Evolutionary conservation across 805 yeast genomes (phyloP), one percentile per base, ranked within the genome.

Genomic region (Danielia oregonensis): DNA sequence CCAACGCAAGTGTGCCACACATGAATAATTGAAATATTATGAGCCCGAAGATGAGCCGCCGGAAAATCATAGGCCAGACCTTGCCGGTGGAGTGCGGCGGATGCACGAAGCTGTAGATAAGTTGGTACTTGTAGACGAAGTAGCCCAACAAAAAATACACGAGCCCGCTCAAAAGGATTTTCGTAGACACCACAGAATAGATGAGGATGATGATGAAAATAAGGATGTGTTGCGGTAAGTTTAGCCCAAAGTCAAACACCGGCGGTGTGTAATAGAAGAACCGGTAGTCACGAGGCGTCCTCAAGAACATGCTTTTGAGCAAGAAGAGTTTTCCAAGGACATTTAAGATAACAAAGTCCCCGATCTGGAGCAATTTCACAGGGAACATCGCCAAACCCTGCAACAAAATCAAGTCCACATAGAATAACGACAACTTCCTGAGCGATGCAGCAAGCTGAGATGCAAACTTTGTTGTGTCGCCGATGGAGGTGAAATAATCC

Each of bases 331-430:
- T 61, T 12, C 66, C 64, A 11, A 65, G 34, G 17, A 63, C 46
- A 58, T 72, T 70, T 11, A 75, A 49, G 16, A 70, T 46, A 4
- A 68, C 61, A 23, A 77, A 60, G 51, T 77, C 82, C 13, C 80
- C 78, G 26, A 72, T 57, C 50, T 78, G 82, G 10, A 76, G 57
- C 26, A 76, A 58, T 35, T 74, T 68, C 27, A 76, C 72, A 4
- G 82, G 82, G 45, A 76, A 74, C 79, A 78, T 74, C 1, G 78
- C 78, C 33, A 78, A 48, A 0, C 88, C 93, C 55, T 84, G 93
- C 37, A 83, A 68, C 15, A 83, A 63, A 39, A 83, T 82, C 57
- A 76, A 65, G 49, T 76, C 78, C 33, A 71, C 76, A 43, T 76
- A 76, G 45, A 76, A 76, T 29, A 76, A 57, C 2, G 79, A 72